Percentiles rank a stretch among this genome's conserved stretches.
phyloP scores from a whole-genome alignment of 2,329 filamentous ascomycete species.

The Emydomyces testavorans region DNA sequence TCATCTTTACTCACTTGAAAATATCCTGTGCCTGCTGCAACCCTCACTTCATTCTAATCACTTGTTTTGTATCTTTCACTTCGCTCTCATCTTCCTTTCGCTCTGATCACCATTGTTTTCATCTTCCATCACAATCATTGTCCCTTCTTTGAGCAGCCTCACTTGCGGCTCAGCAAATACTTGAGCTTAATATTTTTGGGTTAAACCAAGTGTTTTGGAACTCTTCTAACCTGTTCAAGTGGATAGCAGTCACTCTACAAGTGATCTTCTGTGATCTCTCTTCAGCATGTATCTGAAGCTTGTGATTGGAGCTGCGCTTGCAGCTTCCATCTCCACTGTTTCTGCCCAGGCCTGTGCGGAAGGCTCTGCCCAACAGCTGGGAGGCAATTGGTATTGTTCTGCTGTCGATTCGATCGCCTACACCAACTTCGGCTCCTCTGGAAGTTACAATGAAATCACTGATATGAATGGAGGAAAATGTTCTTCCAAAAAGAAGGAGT shows the following conservation, averaged over 20 bases:
- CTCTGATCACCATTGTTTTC: not conserved
- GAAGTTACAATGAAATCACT: constrained; percentile 54
- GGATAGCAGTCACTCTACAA: not conserved
- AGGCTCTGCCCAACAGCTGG: constrained; percentile 23
- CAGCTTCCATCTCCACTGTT: constrained; percentile 16
- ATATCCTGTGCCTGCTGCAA: too few relatives aligned
- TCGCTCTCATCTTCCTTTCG: constrained; percentile 2
- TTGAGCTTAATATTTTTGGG: not conserved
- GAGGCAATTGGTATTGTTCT: constrained; percentile 56
- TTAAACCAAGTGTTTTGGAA: not conserved
- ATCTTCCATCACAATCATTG: not conserved
- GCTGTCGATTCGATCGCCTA: constrained; percentile 58
- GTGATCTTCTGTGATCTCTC: not conserved
- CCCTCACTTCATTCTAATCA: not conserved
- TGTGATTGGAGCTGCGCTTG: constrained; percentile 15
- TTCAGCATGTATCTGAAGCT: constrained; percentile 15
- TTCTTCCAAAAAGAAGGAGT: constrained; percentile 41
- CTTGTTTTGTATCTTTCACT: not conserved
- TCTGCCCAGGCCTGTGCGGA: constrained; percentile 17
- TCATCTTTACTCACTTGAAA: too few relatives aligned
- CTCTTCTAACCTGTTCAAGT: not conserved
- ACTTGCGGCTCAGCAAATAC: not conserved
- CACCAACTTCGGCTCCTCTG: constrained; percentile 46
- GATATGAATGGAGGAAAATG: constrained; percentile 50
- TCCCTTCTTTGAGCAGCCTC: not conserved